Evolutionary conservation across 2,329 filamentous ascomycete species (phyloP), one percentile per base, ranked within the genome.

Genomic region (Thielaviopsis punctulata): DNA sequence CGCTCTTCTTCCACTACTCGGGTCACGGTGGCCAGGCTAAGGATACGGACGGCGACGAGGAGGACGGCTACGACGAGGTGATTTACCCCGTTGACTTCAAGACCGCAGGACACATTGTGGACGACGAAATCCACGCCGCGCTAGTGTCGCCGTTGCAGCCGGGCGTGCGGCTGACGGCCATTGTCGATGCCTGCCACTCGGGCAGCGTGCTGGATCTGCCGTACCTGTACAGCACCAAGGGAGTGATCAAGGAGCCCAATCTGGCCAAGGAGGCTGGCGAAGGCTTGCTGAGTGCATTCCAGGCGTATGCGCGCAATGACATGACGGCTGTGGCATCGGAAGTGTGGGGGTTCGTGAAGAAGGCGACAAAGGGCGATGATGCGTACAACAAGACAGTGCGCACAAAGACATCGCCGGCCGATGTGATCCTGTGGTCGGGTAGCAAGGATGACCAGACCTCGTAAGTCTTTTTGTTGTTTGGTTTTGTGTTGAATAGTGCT

Each of bases 401-500:
- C 58, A 96, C 90, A 43, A 93, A 93, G 70, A 96, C 92, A 15
- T 92, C 84, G 52, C 83, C 89, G 1, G 92, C 92, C 41, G 92
- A 98, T 66, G 92, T 98, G 27, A 79, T 98, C 64, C 94, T 95
- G 86, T 95, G 89, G 84, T 94, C 86, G 56, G 92, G 92, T 53
- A 93, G 86, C 70, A 95, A 95, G 68, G 92, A 98, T 63, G 79
- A 82, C 56, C 92, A 96, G 68, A 98, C 92, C 59, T 89, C 84
- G 82, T 71, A 56, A 60, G 67, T 65, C 36, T 44, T 47, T 24
- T 44, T 12, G 8, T 41, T 45, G 21, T 21, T n/a, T 41, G 15
- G 10, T 52, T 13, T 30, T 4, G 9, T 44, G n/a, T 9, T 7
- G 19, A 5, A 19, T 47, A 33, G 50, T 52, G 18, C 24, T 45